A percentile compares a stretch with the other conserved stretches of the same genome.
Conservation (phyloP, 257 asterid species). For the Penstemon eatonii region DNA sequence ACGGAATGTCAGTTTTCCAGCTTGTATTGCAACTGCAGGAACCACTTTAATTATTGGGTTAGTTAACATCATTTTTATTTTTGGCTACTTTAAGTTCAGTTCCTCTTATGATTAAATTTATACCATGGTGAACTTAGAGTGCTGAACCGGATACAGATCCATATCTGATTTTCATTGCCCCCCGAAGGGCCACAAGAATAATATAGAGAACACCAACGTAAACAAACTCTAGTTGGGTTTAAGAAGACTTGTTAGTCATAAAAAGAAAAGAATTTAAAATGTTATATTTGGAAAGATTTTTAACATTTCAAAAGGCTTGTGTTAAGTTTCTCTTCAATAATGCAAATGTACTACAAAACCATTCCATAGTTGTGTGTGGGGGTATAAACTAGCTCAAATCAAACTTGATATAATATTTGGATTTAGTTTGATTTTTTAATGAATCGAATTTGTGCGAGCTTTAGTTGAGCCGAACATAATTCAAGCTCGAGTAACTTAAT, state of each 20-base stretch:
- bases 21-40: slow-evolving; percentile 93
- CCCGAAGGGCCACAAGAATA: neutral
- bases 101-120: neutral
- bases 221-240: neutral
- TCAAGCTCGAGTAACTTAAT: too few relatives aligned
- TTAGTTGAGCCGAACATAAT: too few relatives aligned
- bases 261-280: neutral
- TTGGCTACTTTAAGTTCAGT: slow-evolving; percentile 4
- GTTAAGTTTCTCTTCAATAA: neutral
- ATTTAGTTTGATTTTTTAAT: too few relatives aligned
- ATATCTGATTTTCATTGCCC: neutral
- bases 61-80: slow-evolving; percentile 27
- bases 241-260: neutral
- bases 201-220: neutral
- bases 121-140: neutral
- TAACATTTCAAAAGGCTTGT: neutral
- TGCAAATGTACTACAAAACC: neutral
- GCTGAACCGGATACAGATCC: neutral
- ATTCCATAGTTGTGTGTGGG: neutral
- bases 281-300: neutral
- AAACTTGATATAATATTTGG: too few relatives aligned
- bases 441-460: too few relatives aligned
- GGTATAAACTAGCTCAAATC: too few relatives aligned
- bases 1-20: slow-evolving; percentile 66
- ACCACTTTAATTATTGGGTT: slow-evolving; percentile 80